Evolutionary conservation across 2,329 filamentous ascomycete species (phyloP), one percentile per base, ranked within the genome.

Genomic region (Fusarium concolor): DNA sequence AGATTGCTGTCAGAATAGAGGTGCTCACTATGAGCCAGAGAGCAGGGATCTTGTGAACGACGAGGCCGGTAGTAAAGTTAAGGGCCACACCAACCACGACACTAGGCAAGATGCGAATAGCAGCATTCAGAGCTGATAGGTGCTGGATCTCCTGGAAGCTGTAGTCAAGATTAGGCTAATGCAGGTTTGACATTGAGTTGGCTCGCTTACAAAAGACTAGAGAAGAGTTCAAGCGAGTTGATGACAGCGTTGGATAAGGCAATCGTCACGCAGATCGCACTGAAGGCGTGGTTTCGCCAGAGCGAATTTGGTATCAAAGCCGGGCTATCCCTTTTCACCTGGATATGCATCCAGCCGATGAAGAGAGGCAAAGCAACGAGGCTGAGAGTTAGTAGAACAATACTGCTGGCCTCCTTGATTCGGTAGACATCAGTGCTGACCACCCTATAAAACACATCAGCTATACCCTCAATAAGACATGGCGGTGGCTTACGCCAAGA

Each of bases 231-330:
- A 67, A 85, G 79, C 0, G 78, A 78, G 45, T 84, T 83, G 8
- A 83, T 61, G 0, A 83, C 81, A 0, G 80, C 83, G 57, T 77
- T 83, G 0, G 83, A 79, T 6, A 87, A 62, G 6, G 83, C 72
- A 2, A 87, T 79, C 6, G 80, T 84, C 5, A 83, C 67, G 69
- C 88, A 90, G 20, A 87, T 83, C 26, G 78, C 81, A 0, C 85
- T 83, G 68, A 90, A 90, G 4, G 84, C 76, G 1, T 76, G 73
- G 43, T 87, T 89, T n/a, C 77, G 81, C 88, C 88, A 90, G 0
- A 90, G 76, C 0, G 82, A 83, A 72, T 90, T 90, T 0, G 88
- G 88, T 22, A 90, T 89, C 10, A 90, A 74, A 1, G 87, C 86
- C 14, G 86, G 83, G 4, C 78, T 79, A 11, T 79, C 78, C 0